Base-by-base conservation (phyloP, 2,329 filamentous ascomycete genomes). In the Pleurostoma richardsiae region DNA sequence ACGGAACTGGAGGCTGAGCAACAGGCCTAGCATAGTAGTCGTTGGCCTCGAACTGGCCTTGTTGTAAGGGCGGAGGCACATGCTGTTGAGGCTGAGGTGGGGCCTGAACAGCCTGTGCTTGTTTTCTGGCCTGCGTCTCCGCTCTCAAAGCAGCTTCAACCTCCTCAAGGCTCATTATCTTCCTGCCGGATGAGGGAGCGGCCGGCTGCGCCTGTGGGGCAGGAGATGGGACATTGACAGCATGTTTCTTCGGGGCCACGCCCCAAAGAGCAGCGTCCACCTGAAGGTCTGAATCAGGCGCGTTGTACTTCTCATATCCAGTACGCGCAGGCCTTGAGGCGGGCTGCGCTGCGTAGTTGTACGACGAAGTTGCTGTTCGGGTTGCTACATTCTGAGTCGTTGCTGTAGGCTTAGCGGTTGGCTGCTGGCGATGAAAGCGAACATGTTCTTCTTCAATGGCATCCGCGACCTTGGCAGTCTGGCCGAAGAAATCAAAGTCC, bases 401-500 rank as follows among this genome's bases (percentile, higher is more conserved):
- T 11, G 61, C 53, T 30, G 71, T 62, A 47, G 71, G 59, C 54
- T 72, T 76, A 26, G 77, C 65, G 19, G 75, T 67, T 10, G 86
- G 84, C 54, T 86, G 79, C 54, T 92, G 84, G 45, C 90, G 84
- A 57, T 80, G 82, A 67, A 85, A 96, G 48, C 90, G 84, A 59
- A 90, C 74, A 62, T 96, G 88, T 69, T 97, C 94, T 67, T 97
- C 90, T 54, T 90, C 87, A 56, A 99, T 87, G 33, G 86, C 90
- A 68, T 85, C 79, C 26, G 90, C 79, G 39, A 96, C 88, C 67
- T 91, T 83, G 48, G 91, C 91, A 5, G 94, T 99, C 60, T 88
- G 85, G 39, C 91, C 91, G 54, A 95, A 95, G 69, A 97, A 99
- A 66, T 99, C 94, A 59, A 97, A 97, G 67, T 99, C 92, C 64